phyloP scores from a whole-genome alignment of 768 basidiomycete species.

The Russula sp. region DNA sequence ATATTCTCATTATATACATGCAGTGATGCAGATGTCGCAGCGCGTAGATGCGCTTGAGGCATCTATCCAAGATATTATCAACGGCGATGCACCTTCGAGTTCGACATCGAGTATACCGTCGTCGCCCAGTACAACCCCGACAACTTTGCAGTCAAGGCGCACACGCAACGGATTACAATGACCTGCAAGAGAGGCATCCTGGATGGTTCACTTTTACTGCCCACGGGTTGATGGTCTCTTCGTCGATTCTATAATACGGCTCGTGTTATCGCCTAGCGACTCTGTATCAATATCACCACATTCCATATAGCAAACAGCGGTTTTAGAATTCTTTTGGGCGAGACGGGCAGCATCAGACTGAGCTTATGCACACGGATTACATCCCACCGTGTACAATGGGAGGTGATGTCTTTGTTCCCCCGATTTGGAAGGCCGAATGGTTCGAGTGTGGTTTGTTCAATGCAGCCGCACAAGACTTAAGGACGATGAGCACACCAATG shows the following conservation, averaged over 20 bases:
- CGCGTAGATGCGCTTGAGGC: constrained; percentile 87
- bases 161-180: constrained; percentile 14
- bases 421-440: constrained; percentile 1
- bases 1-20: constrained; percentile 15
- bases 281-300: constrained; percentile 4
- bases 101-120: constrained; percentile 50
- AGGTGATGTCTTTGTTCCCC: neutral
- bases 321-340: neutral
- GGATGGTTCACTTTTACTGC: neutral
- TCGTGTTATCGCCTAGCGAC: neutral
- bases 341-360: neutral
- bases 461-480: neutral
- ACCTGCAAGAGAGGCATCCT: neutral
- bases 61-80: constrained; percentile 90
- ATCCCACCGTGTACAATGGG: neutral
- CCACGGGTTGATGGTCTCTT: neutral
- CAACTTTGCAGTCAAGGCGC: constrained; percentile 16
- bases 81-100: constrained; percentile 50
- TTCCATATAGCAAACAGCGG: neutral
- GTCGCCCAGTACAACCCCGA: constrained; percentile 44
- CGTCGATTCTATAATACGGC: neutral
- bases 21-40: constrained; percentile 92
- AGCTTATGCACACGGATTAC: neutral
- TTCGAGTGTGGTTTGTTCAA: neutral
- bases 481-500: neutral